phyloP scores from a whole-genome alignment of 495 filamentous ascomycete species.

The Baudoinia panamericana region DNA sequence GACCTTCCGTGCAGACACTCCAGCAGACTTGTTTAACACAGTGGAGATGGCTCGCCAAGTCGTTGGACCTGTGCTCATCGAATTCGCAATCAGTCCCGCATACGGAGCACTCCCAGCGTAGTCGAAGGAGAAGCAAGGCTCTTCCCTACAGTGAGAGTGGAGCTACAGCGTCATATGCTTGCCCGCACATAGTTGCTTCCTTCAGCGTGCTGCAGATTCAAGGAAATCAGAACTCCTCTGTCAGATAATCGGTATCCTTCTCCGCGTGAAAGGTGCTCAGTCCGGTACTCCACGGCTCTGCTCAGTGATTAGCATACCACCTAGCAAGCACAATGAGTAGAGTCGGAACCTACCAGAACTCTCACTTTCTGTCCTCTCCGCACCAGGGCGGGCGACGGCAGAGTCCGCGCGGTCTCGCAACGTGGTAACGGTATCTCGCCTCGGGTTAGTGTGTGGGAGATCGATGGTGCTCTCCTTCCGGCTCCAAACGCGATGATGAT shows the following conservation, averaged over 20 bases:
- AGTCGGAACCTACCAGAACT: background rate
- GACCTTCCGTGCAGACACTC: no score
- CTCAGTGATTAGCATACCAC: background rate
- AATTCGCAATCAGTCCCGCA: no score
- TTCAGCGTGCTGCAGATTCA: no score
- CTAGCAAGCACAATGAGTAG: background rate
- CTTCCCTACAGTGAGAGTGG: no score
- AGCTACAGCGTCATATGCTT: no score
- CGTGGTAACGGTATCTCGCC: slow-evolving; percentile 1
- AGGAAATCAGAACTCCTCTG: slow-evolving; percentile 15
- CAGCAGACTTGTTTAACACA: no score
- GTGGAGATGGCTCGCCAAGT: no score
- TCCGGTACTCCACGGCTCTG: slow-evolving; percentile 12
- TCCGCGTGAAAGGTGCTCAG: slow-evolving; percentile 12
- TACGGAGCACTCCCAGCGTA: no score
- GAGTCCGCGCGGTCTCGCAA: slow-evolving; percentile 12
- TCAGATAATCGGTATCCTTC: slow-evolving; percentile 9
- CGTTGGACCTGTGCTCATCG: no score
- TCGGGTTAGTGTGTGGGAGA: background rate
- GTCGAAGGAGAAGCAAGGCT: no score
- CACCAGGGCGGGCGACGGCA: background rate
- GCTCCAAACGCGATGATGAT: slow-evolving; percentile 4
- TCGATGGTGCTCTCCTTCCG: slow-evolving; percentile 7
- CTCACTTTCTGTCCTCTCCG: background rate
- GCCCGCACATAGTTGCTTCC: no score